Conservation (phyloP, 2,329 filamentous ascomycete species). For the Colletotrichum melonis region DNA sequence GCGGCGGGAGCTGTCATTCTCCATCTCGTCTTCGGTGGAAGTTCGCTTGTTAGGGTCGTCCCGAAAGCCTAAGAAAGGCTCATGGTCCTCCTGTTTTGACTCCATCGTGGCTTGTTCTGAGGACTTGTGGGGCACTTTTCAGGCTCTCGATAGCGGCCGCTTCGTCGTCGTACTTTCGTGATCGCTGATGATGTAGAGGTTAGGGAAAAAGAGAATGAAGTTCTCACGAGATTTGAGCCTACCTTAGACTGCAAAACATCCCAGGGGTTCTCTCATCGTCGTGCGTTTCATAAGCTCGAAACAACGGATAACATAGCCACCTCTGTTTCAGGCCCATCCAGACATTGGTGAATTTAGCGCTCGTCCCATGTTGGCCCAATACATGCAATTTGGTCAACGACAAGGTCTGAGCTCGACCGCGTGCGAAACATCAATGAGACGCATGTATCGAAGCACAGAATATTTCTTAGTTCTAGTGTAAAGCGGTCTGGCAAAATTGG, state of each 20-base stretch:
- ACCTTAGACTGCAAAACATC: not conserved
- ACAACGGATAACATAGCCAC: not conserved
- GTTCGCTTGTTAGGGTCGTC: not conserved
- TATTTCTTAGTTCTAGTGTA: not conserved
- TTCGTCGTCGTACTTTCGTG: too few relatives aligned
- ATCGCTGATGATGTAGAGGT: too few relatives aligned
- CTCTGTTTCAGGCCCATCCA: not conserved
- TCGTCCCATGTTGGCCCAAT: not conserved
- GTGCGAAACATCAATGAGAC: conserved; percentile 7
- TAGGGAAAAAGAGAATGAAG: too few relatives aligned
- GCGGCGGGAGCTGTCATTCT: not conserved
- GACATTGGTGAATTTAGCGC: not conserved
- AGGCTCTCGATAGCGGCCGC: not conserved
- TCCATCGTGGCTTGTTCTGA: not conserved
- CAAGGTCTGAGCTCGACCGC: not conserved
- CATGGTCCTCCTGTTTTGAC: conserved; percentile 9
- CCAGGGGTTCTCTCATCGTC: not conserved
- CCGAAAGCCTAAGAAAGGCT: conserved; percentile 29
- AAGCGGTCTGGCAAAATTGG: too few relatives aligned
- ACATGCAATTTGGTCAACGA: not conserved
- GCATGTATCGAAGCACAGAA: too few relatives aligned
- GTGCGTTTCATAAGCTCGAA: not conserved
- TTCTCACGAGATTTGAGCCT: not conserved
- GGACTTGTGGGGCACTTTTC: not conserved
- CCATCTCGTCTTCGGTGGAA: not conserved